Percentiles rank a stretch among this genome's conserved stretches.
Conservation (phyloP, 495 filamentous ascomycete species). For the Daldinia vernicosa region DNA sequence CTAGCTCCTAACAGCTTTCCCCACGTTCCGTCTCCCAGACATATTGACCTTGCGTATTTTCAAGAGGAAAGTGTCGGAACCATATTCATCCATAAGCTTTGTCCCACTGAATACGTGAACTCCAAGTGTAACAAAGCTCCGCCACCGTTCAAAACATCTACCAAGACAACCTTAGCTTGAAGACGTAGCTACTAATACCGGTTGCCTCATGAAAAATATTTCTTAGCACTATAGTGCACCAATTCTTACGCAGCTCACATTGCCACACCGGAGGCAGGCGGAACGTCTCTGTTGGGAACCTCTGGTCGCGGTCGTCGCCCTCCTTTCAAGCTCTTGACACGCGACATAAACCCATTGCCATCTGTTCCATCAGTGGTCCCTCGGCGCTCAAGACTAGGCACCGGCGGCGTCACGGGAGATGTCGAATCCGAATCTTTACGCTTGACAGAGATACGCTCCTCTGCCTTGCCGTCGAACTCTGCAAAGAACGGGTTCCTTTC, state of each 20-base stretch:
- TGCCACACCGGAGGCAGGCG: conserved; percentile 36
- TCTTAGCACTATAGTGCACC: conserved; percentile 22
- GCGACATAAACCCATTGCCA: conserved; percentile 77
- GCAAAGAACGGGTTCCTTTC: conserved; percentile 88
- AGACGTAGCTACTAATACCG: conserved; percentile 11
- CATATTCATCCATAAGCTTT: conserved; percentile 31
- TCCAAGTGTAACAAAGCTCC: conserved; percentile 20
- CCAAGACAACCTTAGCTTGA: conserved; percentile 9
- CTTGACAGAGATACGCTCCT: conserved; percentile 55
- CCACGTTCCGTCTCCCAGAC: not conserved
- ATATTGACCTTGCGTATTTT: conserved; percentile 25
- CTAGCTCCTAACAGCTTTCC: conserved; percentile 16
- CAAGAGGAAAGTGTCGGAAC: conserved; percentile 8
- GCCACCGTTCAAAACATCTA: conserved; percentile 11
- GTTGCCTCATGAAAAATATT: conserved; percentile 31
- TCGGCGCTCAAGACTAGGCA: conserved; percentile 68
- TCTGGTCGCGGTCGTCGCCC: conserved; percentile 52
- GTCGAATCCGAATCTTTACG: conserved; percentile 53
- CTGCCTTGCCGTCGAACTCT: conserved; percentile 71
- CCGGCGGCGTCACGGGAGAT: conserved; percentile 69
- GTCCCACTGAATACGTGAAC: conserved; percentile 18
- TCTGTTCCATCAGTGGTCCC: conserved; percentile 70
- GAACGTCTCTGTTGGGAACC: conserved; percentile 42
- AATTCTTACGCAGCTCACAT: conserved; percentile 22
- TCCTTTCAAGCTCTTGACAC: conserved; percentile 88